phyloP scores from a whole-genome alignment of 495 filamentous ascomycete genomes.

The Opeltia flavorubescens region DNA sequence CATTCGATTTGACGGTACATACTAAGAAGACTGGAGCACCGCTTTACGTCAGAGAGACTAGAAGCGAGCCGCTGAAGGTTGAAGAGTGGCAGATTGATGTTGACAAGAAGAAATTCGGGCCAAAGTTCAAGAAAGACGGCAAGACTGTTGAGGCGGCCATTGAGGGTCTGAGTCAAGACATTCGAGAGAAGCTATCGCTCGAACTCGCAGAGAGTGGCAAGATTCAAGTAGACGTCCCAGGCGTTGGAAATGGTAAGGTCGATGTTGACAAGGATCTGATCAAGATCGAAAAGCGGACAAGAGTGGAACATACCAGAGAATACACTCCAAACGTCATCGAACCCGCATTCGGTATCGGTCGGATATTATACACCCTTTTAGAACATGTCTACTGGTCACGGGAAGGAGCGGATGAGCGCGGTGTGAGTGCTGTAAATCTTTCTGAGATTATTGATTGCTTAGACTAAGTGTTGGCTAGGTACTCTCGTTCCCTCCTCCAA shows the following conservation, averaged over 20 bases:
- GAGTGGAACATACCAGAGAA: conserved; percentile 55
- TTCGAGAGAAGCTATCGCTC: conserved; percentile 53
- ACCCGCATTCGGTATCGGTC: conserved; percentile 73
- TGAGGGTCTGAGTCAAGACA: conserved; percentile 49
- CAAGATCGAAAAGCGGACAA: conserved; percentile 54
- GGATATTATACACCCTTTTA: conserved; percentile 63
- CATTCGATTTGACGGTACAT: conserved; percentile 67
- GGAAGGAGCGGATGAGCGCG: conserved; percentile 46
- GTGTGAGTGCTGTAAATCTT: conserved; percentile 31
- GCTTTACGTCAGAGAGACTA: conserved; percentile 53
- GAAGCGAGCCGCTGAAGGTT: conserved; percentile 49
- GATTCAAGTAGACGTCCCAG: conserved; percentile 50
- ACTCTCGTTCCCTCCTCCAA: conserved; percentile 49
- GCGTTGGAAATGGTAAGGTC: conserved; percentile 47
- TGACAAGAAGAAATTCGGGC: conserved; percentile 76
- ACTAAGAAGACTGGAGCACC: conserved; percentile 68
- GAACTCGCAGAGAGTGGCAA: conserved; percentile 52
- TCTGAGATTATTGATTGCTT: background rate
- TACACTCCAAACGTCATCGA: conserved; percentile 78
- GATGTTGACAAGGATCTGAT: conserved; percentile 59
- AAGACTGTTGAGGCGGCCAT: conserved; percentile 59
- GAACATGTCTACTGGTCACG: conserved; percentile 72
- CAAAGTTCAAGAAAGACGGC: conserved; percentile 66
- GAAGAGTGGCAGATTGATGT: conserved; percentile 64
- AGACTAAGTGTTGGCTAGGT: conserved; percentile 28